Conservation (phyloP, 192 early-diverging fungal species). For the Dimargaris cristalligena region DNA sequence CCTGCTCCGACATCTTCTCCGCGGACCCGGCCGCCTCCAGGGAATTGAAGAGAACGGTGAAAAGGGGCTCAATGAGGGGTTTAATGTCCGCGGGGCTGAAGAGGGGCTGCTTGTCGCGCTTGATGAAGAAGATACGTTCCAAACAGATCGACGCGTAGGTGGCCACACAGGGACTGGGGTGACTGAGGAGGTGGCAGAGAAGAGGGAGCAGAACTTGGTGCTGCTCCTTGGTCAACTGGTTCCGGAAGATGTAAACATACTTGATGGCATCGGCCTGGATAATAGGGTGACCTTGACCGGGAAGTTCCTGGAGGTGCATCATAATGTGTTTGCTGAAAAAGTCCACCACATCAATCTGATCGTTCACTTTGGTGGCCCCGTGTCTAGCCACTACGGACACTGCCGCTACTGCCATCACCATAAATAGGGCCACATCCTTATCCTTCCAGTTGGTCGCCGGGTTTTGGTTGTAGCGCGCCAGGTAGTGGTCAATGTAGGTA, state of each 20-base stretch:
- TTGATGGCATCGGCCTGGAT: constrained; percentile 91
- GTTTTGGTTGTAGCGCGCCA: constrained; percentile 55
- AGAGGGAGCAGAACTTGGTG: constrained; percentile 58
- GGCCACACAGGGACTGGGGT: constrained; percentile 64
- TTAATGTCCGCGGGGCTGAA: constrained; percentile 55
- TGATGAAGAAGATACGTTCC: constrained; percentile 78
- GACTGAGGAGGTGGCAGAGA: constrained; percentile 63
- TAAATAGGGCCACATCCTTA: constrained; percentile 88
- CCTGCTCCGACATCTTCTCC: constrained; percentile 90
- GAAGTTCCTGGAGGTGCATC: constrained; percentile 60
- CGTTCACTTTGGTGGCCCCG: constrained; percentile 75
- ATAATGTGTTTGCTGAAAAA: constrained; percentile 73
- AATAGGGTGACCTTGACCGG: constrained; percentile 56
- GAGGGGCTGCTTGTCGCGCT: constrained; percentile 29
- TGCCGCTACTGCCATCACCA: constrained; percentile 78
- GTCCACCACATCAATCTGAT: constrained; percentile 61
- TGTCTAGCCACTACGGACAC: constrained; percentile 53
- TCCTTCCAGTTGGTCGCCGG: constrained; percentile 67
- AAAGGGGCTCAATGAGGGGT: constrained; percentile 43
- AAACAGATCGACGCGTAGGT: constrained; percentile 86
- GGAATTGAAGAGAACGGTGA: constrained; percentile 55
- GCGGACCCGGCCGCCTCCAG: constrained; percentile 65
- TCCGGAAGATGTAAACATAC: constrained; percentile 85
- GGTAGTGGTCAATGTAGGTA: constrained; percentile 50
- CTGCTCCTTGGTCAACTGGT: constrained; percentile 74